phyloP scores from a whole-genome alignment of 192 early-diverging fungal genomes.

The Coemansia sp. region DNA sequence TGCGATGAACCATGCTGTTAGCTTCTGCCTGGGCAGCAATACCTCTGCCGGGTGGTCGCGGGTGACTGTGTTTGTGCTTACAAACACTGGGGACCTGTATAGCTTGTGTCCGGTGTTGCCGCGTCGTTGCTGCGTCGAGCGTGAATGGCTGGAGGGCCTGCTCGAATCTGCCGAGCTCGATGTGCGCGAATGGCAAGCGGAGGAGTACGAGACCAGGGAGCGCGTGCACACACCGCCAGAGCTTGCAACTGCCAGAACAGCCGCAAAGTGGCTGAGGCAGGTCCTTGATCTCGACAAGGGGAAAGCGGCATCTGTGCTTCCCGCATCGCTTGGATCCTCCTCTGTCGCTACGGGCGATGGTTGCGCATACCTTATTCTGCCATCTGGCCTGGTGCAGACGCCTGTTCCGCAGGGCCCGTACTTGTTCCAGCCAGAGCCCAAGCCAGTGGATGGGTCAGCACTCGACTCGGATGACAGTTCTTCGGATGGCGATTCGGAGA shows the following conservation, averaged over 20 bases:
- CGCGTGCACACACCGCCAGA: conserved; percentile 40
- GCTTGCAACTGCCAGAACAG: conserved; percentile 38
- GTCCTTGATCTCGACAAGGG: conserved; percentile 19
- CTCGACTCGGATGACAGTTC: conserved; percentile 24
- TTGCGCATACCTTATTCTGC: conserved; percentile 30
- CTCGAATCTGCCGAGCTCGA: conserved; percentile 40
- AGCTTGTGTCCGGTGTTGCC: conserved; percentile 80
- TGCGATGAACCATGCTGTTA: conserved; percentile 44
- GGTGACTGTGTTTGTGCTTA: conserved; percentile 68
- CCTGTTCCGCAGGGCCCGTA: conserved; percentile 48
- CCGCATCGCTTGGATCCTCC: neutral
- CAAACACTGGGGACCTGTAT: conserved; percentile 70
- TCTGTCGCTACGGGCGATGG: conserved; percentile 11
- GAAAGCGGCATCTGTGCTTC: neutral
- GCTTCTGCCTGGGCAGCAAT: conserved; percentile 52
- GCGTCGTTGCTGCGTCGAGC: conserved; percentile 34
- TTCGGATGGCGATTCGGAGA: conserved; percentile 7
- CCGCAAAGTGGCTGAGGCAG: conserved; percentile 29
- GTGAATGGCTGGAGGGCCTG: conserved; percentile 37
- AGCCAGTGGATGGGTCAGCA: conserved; percentile 9
- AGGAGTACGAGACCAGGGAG: conserved; percentile 41
- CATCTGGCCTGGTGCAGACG: conserved; percentile 12
- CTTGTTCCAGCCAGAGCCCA: conserved; percentile 53
- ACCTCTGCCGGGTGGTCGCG: conserved; percentile 63
- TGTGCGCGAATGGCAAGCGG: conserved; percentile 53